These are phyloP conservation scores for Onygenales sp. DNA, from an alignment of 2,329 filamentous ascomycete genomes.

Conservation along the genomic window DNA sequence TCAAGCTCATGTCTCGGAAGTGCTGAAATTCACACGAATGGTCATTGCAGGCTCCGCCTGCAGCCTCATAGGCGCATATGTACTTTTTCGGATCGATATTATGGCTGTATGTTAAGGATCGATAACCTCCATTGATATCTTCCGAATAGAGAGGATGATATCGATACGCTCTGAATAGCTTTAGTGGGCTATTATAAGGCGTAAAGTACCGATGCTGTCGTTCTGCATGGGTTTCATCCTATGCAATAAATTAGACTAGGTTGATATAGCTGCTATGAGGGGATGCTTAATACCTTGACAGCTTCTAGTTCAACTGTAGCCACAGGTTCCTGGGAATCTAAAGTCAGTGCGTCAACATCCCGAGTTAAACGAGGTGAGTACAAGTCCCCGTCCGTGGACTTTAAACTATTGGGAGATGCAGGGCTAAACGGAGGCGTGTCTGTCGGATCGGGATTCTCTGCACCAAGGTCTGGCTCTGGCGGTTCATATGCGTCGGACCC, in stretches of 20 bases:
- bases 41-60: slow-evolving; percentile 65
- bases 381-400: slow-evolving; percentile 14
- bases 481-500: slow-evolving; percentile 49
- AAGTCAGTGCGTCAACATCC: slow-evolving; percentile 23
- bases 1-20: slow-evolving; percentile 61
- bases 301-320: slow-evolving; percentile 16
- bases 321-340: slow-evolving; percentile 19
- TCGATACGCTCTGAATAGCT: slow-evolving; percentile 76
- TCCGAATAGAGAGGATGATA: slow-evolving; percentile 72
- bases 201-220: slow-evolving; percentile 30
- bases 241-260: slow-evolving; percentile 18
- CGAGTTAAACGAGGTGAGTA: slow-evolving; percentile 15
- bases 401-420: slow-evolving; percentile 24
- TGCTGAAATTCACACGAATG: slow-evolving; percentile 68
- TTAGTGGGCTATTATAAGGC: slow-evolving; percentile 76
- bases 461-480: slow-evolving; percentile 30
- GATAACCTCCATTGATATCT: slow-evolving; percentile 64
- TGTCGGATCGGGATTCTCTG: slow-evolving; percentile 18
- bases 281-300: slow-evolving; percentile 10
- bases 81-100: slow-evolving; percentile 67
- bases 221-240: slow-evolving; percentile 17
- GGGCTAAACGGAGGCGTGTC: slow-evolving; percentile 37
- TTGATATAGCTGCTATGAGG: neutral
- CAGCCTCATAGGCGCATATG: slow-evolving; percentile 68
- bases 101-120: slow-evolving; percentile 89